Evolutionary conservation across 352 stramenopile species (phyloP).

Genomic region (Pythium sukuiense): DNA sequence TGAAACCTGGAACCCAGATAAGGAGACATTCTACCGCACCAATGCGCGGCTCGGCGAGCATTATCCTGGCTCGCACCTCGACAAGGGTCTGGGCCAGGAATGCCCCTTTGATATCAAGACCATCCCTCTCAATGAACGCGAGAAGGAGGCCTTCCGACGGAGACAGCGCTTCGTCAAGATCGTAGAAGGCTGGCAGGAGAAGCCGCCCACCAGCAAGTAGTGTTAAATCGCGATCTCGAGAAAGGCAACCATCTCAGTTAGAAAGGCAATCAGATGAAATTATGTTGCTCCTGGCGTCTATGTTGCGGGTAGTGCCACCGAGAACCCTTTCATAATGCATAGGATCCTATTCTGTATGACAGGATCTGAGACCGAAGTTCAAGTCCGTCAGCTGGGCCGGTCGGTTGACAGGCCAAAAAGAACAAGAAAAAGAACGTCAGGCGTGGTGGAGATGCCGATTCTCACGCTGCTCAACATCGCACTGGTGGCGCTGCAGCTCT

Average conservation of each 20-base stretch:
- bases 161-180: conserved; percentile 47
- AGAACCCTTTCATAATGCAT: not conserved
- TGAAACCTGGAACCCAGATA: conserved; percentile 31
- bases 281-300: not conserved
- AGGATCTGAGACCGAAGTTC: conserved; percentile 1
- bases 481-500: conserved; percentile 16
- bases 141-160: conserved; percentile 40
- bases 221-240: not conserved
- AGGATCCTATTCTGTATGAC: not conserved
- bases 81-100: conserved; percentile 42
- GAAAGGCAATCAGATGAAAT: too few relatives aligned
- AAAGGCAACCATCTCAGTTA: not conserved
- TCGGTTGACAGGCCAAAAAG: not conserved
- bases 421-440: too few relatives aligned
- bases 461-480: conserved; percentile 19
- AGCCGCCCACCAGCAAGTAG: not conserved
- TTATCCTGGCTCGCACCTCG: conserved; percentile 47
- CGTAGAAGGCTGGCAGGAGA: conserved; percentile 18
- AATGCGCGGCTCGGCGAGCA: conserved; percentile 47
- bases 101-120: conserved; percentile 57
- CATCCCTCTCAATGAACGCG: conserved; percentile 36
- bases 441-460: not conserved
- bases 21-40: conserved; percentile 49
- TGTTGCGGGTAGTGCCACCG: not conserved
- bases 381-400: not conserved